Conservation (phyloP, 108 stramenopile genomes). For the Nitzschia sp. region DNA sequence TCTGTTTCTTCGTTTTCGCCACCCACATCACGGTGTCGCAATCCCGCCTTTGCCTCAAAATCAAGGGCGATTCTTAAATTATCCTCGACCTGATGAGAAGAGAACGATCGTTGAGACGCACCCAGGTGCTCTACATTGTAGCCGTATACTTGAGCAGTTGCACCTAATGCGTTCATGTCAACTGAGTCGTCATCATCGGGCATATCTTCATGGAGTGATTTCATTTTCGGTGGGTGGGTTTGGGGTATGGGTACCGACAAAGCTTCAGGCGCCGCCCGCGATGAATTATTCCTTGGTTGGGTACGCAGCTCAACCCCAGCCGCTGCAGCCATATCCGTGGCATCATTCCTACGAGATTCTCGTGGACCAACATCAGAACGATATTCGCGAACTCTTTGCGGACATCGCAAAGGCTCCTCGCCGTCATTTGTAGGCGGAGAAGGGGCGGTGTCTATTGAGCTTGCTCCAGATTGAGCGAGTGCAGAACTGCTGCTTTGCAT, state of each 20-base stretch:
- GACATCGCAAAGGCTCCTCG: neutral
- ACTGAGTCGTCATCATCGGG: slow-evolving; percentile 20
- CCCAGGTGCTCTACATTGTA: neutral
- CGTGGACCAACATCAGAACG: neutral
- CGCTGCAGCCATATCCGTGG: too few species aligned
- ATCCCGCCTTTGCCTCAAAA: slow-evolving; percentile 35
- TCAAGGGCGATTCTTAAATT: slow-evolving; percentile 15
- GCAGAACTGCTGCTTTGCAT: slow-evolving; percentile 1
- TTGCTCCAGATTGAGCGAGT: too few species aligned
- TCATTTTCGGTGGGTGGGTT: neutral
- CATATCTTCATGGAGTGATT: neutral
- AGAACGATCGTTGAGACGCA: neutral
- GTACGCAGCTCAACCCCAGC: too few species aligned
- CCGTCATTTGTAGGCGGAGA: neutral
- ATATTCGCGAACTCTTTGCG: slow-evolving; percentile 1
- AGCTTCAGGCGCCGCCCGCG: too few species aligned
- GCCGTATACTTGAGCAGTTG: slow-evolving; percentile 1
- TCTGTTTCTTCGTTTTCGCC: neutral
- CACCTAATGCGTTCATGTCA: neutral
- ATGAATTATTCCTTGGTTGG: too few species aligned
- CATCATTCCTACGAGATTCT: too few species aligned
- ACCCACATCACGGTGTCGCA: slow-evolving; percentile 10
- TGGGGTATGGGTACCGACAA: too few species aligned
- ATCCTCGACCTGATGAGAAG: slow-evolving; percentile 10
- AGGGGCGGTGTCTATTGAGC: neutral